Evolutionary conservation across 2,329 filamentous ascomycete genomes (phyloP).

Genomic region (Parastagonospora avenae): DNA sequence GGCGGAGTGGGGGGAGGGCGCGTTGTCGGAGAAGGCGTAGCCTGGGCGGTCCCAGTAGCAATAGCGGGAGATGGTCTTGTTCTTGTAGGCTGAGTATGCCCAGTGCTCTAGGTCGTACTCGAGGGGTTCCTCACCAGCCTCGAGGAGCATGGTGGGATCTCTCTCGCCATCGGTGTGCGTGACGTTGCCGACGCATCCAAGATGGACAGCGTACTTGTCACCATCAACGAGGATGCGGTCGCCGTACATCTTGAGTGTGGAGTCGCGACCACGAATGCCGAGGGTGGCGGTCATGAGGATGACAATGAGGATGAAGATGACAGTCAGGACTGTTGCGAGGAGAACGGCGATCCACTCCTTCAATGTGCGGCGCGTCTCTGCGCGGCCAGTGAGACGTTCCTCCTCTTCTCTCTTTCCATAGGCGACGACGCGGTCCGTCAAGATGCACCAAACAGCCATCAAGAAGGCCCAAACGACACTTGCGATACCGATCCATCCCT

Average conservation of each 20-base stretch:
- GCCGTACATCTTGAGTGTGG: constrained; percentile 74
- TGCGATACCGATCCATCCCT: constrained; percentile 88
- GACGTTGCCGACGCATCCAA: constrained; percentile 79
- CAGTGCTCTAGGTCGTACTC: constrained; percentile 81
- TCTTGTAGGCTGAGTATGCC: constrained; percentile 74
- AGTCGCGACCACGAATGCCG: constrained; percentile 78
- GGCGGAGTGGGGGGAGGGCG: constrained; percentile 89
- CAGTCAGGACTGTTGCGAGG: constrained; percentile 72
- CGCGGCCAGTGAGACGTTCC: constrained; percentile 84
- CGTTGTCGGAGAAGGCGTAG: constrained; percentile 86
- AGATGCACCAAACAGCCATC: constrained; percentile 77
- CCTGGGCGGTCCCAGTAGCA: constrained; percentile 96
- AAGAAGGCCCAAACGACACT: constrained; percentile 83
- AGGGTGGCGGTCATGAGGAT: constrained; percentile 80
- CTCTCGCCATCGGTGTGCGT: constrained; percentile 61
- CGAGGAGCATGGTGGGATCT: constrained; percentile 81
- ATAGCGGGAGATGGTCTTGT: constrained; percentile 83
- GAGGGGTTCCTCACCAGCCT: constrained; percentile 79
- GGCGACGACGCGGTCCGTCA: constrained; percentile 80
- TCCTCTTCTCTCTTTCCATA: constrained; percentile 96
- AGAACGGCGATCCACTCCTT: constrained; percentile 85
- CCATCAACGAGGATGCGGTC: constrained; percentile 80
- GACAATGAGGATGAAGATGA: constrained; percentile 69
- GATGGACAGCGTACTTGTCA: constrained; percentile 83
- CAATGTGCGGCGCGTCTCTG: constrained; percentile 81